A percentile compares a stretch with the other conserved stretches of the same genome.
phyloP scores from a whole-genome alignment of 2,329 filamentous ascomycete genomes.

The Colletotrichum viniferum region DNA sequence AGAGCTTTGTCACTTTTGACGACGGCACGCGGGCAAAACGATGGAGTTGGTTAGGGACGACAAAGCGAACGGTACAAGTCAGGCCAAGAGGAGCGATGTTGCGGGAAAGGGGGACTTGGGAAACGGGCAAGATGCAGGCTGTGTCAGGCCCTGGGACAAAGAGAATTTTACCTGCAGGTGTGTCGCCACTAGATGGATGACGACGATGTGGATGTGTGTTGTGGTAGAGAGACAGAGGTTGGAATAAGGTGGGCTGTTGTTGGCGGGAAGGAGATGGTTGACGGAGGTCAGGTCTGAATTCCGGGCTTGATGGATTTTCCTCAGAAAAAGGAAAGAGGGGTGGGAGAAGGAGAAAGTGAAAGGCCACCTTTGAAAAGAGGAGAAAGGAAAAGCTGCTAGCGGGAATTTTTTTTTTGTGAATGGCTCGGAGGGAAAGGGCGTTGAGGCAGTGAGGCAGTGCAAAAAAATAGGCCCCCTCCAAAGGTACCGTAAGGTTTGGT shows the following conservation, averaged over 20 bases:
- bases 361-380: conserved; percentile 15
- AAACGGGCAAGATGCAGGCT: background rate
- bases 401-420: conserved; percentile 12
- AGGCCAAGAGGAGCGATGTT: background rate
- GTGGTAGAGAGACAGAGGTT: background rate
- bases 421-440: conserved; percentile 13
- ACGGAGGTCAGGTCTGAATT: conserved; percentile 5
- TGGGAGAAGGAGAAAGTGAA: conserved; percentile 3
- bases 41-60: background rate
- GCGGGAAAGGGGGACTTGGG: background rate
- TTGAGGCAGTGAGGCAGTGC: conserved; percentile 23
- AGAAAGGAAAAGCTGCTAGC: conserved; percentile 20
- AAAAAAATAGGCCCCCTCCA: conserved; percentile 12
- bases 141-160: background rate
- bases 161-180: background rate
- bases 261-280: conserved; percentile 3
- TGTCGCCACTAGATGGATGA: background rate
- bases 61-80: conserved; percentile 6
- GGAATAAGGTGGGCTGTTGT: conserved; percentile 17
- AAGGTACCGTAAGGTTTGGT: conserved; percentile 20
- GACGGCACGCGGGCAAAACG: background rate
- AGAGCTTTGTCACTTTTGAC: conserved; percentile 10
- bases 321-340: conserved; percentile 17
- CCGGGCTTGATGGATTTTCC: conserved; percentile 8
- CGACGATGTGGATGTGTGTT: background rate